phyloP scores from a whole-genome alignment of 352 stramenopile species.

The Phytophthora citricola region DNA sequence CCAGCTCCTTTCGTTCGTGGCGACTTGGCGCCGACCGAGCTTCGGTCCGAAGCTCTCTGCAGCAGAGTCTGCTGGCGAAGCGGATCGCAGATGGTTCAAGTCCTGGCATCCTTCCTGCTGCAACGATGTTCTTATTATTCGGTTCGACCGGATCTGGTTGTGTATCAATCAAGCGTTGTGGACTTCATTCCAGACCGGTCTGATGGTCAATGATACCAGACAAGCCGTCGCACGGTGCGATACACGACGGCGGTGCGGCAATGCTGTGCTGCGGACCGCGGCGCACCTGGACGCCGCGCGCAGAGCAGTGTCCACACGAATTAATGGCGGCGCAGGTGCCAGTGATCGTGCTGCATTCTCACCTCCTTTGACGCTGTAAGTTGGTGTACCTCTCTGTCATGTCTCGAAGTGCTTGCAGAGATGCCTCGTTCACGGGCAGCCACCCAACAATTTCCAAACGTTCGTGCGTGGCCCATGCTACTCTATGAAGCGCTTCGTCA shows the following conservation, averaged over 20 bases:
- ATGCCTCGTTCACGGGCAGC: conserved; percentile 7
- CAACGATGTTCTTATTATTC: conserved; percentile 21
- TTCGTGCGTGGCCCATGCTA: conserved; percentile 3
- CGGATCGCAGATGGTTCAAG: conserved; percentile 16
- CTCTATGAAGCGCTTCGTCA: conserved; percentile 22
- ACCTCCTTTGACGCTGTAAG: neutral
- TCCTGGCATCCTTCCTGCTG: neutral
- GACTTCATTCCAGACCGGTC: conserved; percentile 15
- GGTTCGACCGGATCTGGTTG: conserved; percentile 6
- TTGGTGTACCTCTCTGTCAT: conserved; percentile 18
- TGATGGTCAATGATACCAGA: conserved; percentile 15
- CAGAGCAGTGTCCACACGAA: conserved; percentile 16
- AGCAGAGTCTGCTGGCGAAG: conserved; percentile 2
- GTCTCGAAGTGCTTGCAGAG: conserved; percentile 38
- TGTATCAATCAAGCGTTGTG: conserved; percentile 12
- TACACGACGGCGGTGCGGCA: conserved; percentile 16
- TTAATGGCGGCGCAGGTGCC: conserved; percentile 20
- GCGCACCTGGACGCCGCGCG: conserved; percentile 12
- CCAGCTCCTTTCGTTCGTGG: conserved; percentile 35
- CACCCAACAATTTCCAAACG: conserved; percentile 23
- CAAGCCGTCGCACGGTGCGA: conserved; percentile 13
- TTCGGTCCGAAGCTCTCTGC: conserved; percentile 14
- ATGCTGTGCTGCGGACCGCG: conserved; percentile 25
- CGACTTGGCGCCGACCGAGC: conserved; percentile 7
- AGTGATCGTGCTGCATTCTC: conserved; percentile 25